phyloP scores from a whole-genome alignment of 164 flowering plant species.

The Hamamelis virginiana region DNA sequence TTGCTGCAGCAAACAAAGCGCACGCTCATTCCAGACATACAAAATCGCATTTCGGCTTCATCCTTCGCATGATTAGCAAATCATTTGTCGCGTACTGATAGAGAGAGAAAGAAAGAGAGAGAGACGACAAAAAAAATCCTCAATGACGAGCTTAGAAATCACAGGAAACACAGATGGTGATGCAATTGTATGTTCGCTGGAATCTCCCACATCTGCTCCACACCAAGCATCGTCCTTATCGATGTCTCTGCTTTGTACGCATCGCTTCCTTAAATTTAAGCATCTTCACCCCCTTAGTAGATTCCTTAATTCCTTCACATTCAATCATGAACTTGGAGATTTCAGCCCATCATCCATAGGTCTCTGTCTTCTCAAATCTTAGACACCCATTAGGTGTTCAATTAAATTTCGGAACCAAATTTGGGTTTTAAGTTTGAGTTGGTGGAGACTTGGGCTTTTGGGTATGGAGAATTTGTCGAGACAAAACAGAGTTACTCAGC shows the following conservation, averaged over 20 bases:
- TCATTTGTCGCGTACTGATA: not conserved
- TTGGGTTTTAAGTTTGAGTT: not conserved
- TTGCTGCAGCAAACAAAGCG: too few species aligned
- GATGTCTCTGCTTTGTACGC: slow-evolving; percentile 24
- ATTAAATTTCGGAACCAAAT: not conserved
- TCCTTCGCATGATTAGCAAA: not conserved
- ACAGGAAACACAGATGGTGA: slow-evolving; percentile 20
- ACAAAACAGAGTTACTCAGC: slow-evolving; percentile 23
- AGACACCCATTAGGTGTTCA: not conserved
- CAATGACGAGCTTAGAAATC: slow-evolving; percentile 26
- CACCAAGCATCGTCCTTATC: slow-evolving; percentile 24
- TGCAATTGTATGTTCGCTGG: slow-evolving; percentile 15
- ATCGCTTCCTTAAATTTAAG: slow-evolving; percentile 17
- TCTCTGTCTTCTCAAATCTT: not conserved
- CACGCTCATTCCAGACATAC: too few species aligned
- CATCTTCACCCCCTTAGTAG: not conserved
- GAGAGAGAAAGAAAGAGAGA: too few species aligned
- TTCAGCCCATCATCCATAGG: not conserved
- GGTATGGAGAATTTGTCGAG: slow-evolving; percentile 35
- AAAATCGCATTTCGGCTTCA: not conserved
- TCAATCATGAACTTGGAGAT: not conserved
- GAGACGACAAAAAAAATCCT: slow-evolving; percentile 6
- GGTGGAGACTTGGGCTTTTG: not conserved
- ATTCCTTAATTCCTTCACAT: not conserved
- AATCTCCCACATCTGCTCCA: not conserved